A percentile compares a stretch with the other conserved stretches of the same genome.
phyloP scores from a whole-genome alignment of 2,329 filamentous ascomycete species.

The Pleomassaria siparia region DNA sequence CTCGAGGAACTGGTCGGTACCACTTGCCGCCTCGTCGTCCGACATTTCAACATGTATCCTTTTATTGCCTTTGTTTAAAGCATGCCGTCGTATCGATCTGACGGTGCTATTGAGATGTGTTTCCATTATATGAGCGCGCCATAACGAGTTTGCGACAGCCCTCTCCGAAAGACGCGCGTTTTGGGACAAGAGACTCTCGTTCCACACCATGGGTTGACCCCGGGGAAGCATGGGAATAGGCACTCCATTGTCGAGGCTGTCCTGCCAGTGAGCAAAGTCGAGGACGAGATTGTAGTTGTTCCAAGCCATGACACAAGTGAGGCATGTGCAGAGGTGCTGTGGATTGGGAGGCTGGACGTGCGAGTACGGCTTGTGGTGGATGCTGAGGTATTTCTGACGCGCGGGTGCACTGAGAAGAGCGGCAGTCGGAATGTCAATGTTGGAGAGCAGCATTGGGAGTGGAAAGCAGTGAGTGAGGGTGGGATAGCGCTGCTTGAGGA shows the following conservation, averaged over 20 bases:
- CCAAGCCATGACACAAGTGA: constrained; percentile 60
- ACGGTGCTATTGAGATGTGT: constrained; percentile 52
- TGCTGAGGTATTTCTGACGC: constrained; percentile 47
- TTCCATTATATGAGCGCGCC: constrained; percentile 54
- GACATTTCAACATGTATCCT: constrained; percentile 51
- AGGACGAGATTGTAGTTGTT: constrained; percentile 57
- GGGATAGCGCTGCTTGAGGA: constrained; percentile 53
- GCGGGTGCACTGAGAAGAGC: constrained; percentile 43
- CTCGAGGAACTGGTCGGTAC: constrained; percentile 55
- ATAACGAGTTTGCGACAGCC: constrained; percentile 52
- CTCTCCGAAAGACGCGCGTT: constrained; percentile 50
- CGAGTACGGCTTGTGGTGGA: constrained; percentile 56
- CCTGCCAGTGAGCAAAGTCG: constrained; percentile 61
- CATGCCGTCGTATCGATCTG: constrained; percentile 50
- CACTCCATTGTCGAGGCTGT: constrained; percentile 52
- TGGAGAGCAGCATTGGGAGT: constrained; percentile 49
- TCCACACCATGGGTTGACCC: constrained; percentile 54
- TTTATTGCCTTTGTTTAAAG: constrained; percentile 53
- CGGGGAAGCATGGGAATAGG: constrained; percentile 57
- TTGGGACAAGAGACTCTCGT: constrained; percentile 46
- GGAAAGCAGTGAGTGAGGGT: constrained; percentile 56
- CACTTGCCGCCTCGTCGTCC: constrained; percentile 47
- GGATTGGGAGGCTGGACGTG: constrained; percentile 54
- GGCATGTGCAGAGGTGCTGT: constrained; percentile 56
- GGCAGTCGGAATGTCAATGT: constrained; percentile 43